These are phyloP conservation scores for Trichoderma gracile DNA, from an alignment of 2,329 filamentous ascomycete genomes.

Conservation along the genomic window DNA sequence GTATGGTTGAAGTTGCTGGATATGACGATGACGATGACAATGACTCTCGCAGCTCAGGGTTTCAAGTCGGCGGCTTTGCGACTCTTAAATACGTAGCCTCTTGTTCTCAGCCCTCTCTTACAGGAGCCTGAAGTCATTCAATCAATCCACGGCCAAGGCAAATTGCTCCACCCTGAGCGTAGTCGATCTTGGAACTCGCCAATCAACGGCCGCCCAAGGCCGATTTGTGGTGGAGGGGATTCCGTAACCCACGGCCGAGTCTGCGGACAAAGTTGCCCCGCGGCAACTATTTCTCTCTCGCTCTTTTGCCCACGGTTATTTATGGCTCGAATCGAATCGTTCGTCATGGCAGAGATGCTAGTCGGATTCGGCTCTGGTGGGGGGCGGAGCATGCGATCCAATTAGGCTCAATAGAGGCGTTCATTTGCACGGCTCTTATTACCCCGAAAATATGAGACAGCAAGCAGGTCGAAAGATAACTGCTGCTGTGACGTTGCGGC, in stretches of 20 bases:
- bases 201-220: conserved; percentile 7
- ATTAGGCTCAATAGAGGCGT: conserved; percentile 20
- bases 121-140: neutral
- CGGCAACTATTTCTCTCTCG: conserved; percentile 17
- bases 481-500: neutral
- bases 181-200: conserved; percentile 11
- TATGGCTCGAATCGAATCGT: conserved; percentile 1
- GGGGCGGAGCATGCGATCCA: conserved; percentile 19
- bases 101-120: neutral
- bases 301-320: neutral
- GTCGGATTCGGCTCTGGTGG: conserved; percentile 6
- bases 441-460: conserved; percentile 2
- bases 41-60: neutral
- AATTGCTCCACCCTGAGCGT: neutral
- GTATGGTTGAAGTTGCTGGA: neutral
- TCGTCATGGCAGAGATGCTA: neutral
- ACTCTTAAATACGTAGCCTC: neutral
- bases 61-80: neutral
- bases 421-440: conserved; percentile 1
- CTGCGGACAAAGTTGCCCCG: conserved; percentile 26
- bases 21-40: neutral
- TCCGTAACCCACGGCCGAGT: neutral
- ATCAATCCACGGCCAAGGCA: neutral
- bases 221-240: conserved; percentile 14
- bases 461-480: neutral